These are phyloP conservation scores for Pythium rhizo-oryzae DNA, from an alignment of 352 stramenopile species.

Conservation along the genomic window DNA sequence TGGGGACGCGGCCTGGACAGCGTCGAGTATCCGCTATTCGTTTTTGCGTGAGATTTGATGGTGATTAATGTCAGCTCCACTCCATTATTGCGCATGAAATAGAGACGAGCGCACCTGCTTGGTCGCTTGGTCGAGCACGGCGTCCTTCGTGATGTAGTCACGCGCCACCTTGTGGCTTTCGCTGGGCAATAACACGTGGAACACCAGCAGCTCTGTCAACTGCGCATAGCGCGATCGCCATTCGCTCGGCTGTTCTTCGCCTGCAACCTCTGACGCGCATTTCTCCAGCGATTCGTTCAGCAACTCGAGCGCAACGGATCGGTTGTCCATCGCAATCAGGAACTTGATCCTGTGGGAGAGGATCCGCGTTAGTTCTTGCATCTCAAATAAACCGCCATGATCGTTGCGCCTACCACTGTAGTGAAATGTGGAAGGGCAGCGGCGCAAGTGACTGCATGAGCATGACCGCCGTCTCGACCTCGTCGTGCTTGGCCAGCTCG, in stretches of 20 bases:
- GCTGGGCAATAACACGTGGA: slow-evolving; percentile 52
- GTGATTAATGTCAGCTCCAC: no score
- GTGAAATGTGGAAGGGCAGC: slow-evolving; percentile 38
- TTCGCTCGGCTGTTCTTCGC: neutral
- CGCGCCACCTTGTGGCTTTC: slow-evolving; percentile 41
- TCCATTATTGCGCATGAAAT: neutral
- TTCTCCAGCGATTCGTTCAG: slow-evolving; percentile 34
- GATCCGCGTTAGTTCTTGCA: neutral
- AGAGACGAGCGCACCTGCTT: slow-evolving; percentile 44
- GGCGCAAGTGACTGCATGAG: slow-evolving; percentile 48
- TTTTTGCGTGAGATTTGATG: no score
- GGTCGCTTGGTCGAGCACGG: slow-evolving; percentile 41
- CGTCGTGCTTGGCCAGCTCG: slow-evolving; percentile 55
- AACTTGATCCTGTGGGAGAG: slow-evolving; percentile 52
- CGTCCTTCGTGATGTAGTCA: slow-evolving; percentile 39
- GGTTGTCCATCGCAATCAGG: slow-evolving; percentile 60
- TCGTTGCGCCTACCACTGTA: slow-evolving; percentile 42
- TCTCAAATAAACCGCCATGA: neutral
- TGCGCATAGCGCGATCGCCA: slow-evolving; percentile 5
- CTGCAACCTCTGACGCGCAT: slow-evolving; percentile 13
- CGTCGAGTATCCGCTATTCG: slow-evolving; percentile 10
- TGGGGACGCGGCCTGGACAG: neutral
- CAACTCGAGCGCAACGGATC: slow-evolving; percentile 32
- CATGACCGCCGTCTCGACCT: slow-evolving; percentile 50
- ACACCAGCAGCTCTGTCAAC: slow-evolving; percentile 45